Base-by-base conservation (phyloP, 2,329 filamentous ascomycete genomes). In the Cryoendolithus antarcticus region DNA sequence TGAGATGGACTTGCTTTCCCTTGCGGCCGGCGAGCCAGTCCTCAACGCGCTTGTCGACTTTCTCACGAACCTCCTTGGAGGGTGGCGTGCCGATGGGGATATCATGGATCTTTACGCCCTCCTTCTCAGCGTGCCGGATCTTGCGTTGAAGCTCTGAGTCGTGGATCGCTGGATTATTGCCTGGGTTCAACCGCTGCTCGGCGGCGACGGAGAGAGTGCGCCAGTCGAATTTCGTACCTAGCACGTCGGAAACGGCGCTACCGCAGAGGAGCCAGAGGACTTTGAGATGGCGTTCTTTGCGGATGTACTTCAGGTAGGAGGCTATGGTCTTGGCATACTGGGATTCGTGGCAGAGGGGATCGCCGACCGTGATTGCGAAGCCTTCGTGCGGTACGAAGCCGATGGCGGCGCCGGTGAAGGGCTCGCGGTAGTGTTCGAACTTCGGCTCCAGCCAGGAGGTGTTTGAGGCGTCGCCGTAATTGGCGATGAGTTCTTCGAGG, bases 391-490 rank as follows among this genome's bases (percentile, higher is more conserved):
- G 75, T 2, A 91, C 83, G 55, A 84, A 95, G 8, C 86, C 83
- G 28, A 94, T 72, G 4, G 86, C 86, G 0, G 86, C 88, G 35
- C 88, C 88, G 2, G 82, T 89, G 28, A 66, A 60, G 13, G 73
- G 64, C 55, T 94, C 85, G 24, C 88, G 79, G 85, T 86, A 95
- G 42, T 93, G 78, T 54, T 84, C 72, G 59, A 88, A 94, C 5
- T 86, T 78, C 5, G 86, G 82, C 58, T 95, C 88, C 6, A 91
- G 74, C 86, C 86, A 95, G 0, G 86, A 91, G 0, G 88, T 95
- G 55, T 93, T 93, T 35, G 86, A 86, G 2, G 88, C 86, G 60
- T 95, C 88, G 45, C 88, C 88, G 51, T 95, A 95, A 61, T 95
- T 95, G 55, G 86, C 86, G 58, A 95, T 86, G 32, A 95, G 77